Base-by-base conservation (phyloP, 2,329 filamentous ascomycete species). In the Beauveria rudraprayagi region DNA sequence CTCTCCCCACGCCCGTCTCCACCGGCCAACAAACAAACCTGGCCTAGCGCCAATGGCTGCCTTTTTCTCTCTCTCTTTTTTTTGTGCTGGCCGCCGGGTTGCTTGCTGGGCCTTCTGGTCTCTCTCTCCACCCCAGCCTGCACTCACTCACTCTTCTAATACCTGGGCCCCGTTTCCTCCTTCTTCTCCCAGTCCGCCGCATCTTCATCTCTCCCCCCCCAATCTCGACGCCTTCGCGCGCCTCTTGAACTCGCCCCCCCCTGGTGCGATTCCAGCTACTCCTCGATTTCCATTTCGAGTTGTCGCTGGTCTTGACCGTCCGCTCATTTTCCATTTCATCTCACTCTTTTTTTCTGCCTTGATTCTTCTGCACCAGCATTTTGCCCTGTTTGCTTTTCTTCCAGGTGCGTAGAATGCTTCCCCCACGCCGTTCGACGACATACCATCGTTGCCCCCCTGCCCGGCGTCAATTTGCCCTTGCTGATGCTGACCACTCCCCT, bases 241-340 rank as follows among this genome's bases (percentile, higher is more conserved):
- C 61, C 34, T 59, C 24, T 54, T 34, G 43, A 62, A 59, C 43
- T 44, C 62, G 60, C 63, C 66, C 65, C 65, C 65, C 67, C 70
- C 70, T 83, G 81, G 82, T 77, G 74, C 81, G 78, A 81, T 82
- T 81, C 81, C 80, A 77, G 80, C 71, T 71, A 79, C 78, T 76
- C 71, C 76, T 77, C 76, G 77, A 67, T 69, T 16, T 37, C 5
- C 34, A 72, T 72, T 57, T 62, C 67, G 72, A 74, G 78, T 78
- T 80, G 77, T 73, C 76, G 73, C 80, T 84, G 82, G 81, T 80
- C 74, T 83, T 75, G 80, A 71, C 81, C 81, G 81, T 84, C 81
- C 81, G 76, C 80, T 84, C 81, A 48, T 81, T 76, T 76, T 75
- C 65, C 66, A 66, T 67, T 70, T 72, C 68, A 64, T 64, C 66